phyloP scores from a whole-genome alignment of 768 basidiomycete genomes.

The Cantharellus anzutake region DNA sequence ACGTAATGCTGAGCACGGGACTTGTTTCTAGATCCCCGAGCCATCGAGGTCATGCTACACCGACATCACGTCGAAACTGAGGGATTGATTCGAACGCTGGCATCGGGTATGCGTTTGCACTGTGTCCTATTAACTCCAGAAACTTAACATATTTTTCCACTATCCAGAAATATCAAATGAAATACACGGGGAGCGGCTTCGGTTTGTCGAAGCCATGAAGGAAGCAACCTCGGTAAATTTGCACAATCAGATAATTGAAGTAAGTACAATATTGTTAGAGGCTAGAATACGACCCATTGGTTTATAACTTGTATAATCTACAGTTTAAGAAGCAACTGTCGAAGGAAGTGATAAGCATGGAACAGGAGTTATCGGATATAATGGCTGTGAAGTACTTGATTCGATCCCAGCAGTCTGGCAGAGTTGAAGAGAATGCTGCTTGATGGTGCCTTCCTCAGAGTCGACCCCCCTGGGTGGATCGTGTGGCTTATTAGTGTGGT shows the following conservation, averaged over 20 bases:
- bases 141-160: too few relatives aligned
- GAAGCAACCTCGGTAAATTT: conserved; percentile 81
- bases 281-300: too few relatives aligned
- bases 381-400: neutral
- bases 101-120: conserved; percentile 28
- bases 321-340: conserved; percentile 59
- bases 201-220: conserved; percentile 91
- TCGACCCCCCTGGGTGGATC: too few relatives aligned
- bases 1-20: too few relatives aligned
- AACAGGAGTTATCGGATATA: conserved; percentile 34
- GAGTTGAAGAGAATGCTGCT: too few relatives aligned
- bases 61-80: conserved; percentile 59
- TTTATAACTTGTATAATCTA: too few relatives aligned
- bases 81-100: conserved; percentile 41
- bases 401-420: too few relatives aligned
- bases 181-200: conserved; percentile 66
- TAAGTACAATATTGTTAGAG: conserved; percentile 5
- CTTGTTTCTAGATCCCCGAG: too few relatives aligned
- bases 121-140: too few relatives aligned
- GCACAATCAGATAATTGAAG: conserved; percentile 30
- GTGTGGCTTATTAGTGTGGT: neutral
- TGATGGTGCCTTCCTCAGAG: too few relatives aligned
- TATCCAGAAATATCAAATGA: conserved; percentile 54
- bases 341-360: conserved; percentile 54
- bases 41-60: conserved; percentile 26